Base-by-base conservation (phyloP, 2,329 filamentous ascomycete species). In the Hypoxylon sp. region DNA sequence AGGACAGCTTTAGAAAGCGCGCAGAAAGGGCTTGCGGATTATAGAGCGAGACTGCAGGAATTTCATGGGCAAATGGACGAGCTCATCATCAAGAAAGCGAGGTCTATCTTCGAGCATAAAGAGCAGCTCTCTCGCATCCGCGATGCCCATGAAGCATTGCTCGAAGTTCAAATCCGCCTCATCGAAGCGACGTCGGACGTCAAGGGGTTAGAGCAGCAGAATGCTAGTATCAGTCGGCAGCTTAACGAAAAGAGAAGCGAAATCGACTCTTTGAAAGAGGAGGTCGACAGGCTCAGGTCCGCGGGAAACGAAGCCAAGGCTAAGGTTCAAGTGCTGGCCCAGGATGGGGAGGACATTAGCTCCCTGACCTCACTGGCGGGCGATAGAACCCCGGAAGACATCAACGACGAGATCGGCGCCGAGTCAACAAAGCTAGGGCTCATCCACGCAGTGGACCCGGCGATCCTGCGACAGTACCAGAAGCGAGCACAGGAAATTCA, bases 121-220 rank as follows among this genome's bases (percentile, higher is more conserved):
- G 81, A 83, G 63, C 78, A 84, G 3, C 82, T 96, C 6, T 80
- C 82, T n/a, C 70, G 75, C 17, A 82, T 96, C 40, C 83, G 85
- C 11, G 74, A 79, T 45, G 80, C 85, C 4, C 85, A 90, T 48
- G 81, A 88, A 41, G 82, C 83, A 11, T 76, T 91, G 9, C 74
- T 93, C 13, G 87, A 93, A 67, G 86, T 84, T 1, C 83, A 90
- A 64, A 81, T 97, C 40, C 81, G 86, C 59, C 77, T 84, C 0
- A 83, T 96, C 24, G 95, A 99, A 77, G 93, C 92, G 1, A 74
- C 80, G n/a, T 97, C 92, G 0, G 95, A 99, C 68, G 74, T 89
- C 2, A 80, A 85, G 40, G 83, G 84, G 4, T 79, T 97, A n/a
- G 83, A 85, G 66, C 77, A 78, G 13, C 87, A 87, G 55, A 91